phyloP scores from a whole-genome alignment of 164 flowering plant genomes.

The Vitis rupestris region DNA sequence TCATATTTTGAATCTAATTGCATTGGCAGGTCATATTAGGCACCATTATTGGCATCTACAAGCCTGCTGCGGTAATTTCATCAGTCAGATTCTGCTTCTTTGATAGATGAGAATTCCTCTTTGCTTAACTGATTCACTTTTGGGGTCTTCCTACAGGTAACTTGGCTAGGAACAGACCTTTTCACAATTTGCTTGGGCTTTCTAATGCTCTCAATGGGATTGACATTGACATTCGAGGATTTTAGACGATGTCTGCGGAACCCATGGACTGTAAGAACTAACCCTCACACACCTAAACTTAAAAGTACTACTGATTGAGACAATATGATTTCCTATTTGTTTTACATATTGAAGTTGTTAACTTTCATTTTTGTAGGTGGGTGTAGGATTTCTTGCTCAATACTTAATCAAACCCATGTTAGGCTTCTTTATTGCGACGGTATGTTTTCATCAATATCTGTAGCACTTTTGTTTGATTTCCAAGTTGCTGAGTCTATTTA shows the following conservation, averaged over 20 bases:
- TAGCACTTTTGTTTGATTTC: background rate
- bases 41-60: slow-evolving; percentile 83
- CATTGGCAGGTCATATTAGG: slow-evolving; percentile 80
- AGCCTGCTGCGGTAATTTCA: slow-evolving; percentile 75
- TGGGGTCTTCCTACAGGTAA: slow-evolving; percentile 57
- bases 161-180: slow-evolving; percentile 93
- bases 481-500: slow-evolving; percentile 1
- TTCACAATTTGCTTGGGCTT: slow-evolving; percentile 93
- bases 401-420: slow-evolving; percentile 86
- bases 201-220: slow-evolving; percentile 99
- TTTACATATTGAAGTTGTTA: background rate
- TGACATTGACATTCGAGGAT: slow-evolving; percentile 96
- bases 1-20: slow-evolving; percentile 1
- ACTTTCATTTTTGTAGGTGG: slow-evolving; percentile 65
- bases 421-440: slow-evolving; percentile 93
- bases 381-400: slow-evolving; percentile 95
- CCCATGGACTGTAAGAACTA: slow-evolving; percentile 93
- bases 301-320: background rate
- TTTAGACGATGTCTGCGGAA: slow-evolving; percentile 87
- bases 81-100: slow-evolving; percentile 5
- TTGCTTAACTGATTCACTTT: slow-evolving; percentile 8
- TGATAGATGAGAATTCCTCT: background rate
- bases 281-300: slow-evolving; percentile 1
- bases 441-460: slow-evolving; percentile 23
- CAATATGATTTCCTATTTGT: background rate